Conservation (phyloP, 176 grass and related monocot genomes). For the Oryza meridionalis region DNA sequence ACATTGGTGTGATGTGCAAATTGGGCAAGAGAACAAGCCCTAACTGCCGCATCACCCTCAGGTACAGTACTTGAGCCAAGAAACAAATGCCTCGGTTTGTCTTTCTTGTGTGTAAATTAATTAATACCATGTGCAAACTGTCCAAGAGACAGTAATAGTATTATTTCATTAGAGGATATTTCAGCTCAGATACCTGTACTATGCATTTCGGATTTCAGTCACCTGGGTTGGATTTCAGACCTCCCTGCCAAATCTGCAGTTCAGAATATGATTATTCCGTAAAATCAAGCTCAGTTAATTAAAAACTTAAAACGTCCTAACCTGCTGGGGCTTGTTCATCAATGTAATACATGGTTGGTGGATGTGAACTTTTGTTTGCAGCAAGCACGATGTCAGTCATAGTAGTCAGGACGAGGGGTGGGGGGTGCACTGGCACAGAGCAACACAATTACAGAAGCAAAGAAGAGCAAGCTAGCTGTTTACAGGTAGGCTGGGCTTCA, state of each 20-base stretch:
- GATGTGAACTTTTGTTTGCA: not conserved
- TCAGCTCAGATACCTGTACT: not conserved
- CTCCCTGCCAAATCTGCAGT: not conserved
- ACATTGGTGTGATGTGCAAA: not conserved
- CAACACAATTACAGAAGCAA: not conserved
- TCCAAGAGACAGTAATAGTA: too few species aligned
- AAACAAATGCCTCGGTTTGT: not conserved
- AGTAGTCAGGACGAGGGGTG: not conserved
- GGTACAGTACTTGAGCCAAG: not conserved
- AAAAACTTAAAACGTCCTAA: not conserved
- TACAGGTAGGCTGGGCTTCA: not conserved
- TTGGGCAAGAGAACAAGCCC: slow-evolving; percentile 11
- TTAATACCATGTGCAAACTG: too few species aligned
- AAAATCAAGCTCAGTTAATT: not conserved
- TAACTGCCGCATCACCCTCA: not conserved
- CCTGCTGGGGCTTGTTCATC: not conserved
- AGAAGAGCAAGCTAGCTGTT: not conserved
- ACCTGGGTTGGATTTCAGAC: too few species aligned
- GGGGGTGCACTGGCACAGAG: not conserved
- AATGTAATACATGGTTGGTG: not conserved
- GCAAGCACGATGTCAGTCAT: not conserved
- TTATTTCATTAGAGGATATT: not conserved
- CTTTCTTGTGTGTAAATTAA: not conserved
- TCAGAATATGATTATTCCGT: not conserved
- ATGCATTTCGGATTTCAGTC: not conserved